phyloP scores from a whole-genome alignment of 768 basidiomycete species.

The Suillus fuscotomentosus region DNA sequence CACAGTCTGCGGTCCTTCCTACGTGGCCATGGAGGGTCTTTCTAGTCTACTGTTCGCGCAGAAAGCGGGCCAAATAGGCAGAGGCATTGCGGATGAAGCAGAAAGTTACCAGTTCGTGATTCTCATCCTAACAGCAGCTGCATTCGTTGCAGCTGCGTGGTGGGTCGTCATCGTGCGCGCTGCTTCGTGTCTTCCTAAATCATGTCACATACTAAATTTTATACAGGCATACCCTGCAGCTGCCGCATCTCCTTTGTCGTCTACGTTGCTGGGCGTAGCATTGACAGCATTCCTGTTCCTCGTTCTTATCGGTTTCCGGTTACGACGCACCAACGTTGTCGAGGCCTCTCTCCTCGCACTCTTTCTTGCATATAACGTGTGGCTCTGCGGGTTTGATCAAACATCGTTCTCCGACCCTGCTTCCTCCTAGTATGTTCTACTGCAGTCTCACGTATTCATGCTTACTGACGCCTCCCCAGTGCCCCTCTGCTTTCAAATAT shows the following conservation, averaged over 20 bases:
- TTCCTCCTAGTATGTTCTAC: slow-evolving; percentile 66
- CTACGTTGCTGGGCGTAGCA: slow-evolving; percentile 85
- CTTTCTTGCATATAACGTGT: slow-evolving; percentile 88
- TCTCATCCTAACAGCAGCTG: slow-evolving; percentile 72
- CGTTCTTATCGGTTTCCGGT: slow-evolving; percentile 85
- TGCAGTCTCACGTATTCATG: not conserved
- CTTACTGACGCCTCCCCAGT: slow-evolving; percentile 36
- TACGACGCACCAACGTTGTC: slow-evolving; percentile 88
- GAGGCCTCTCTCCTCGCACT: slow-evolving; percentile 87
- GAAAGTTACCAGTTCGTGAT: slow-evolving; percentile 77
- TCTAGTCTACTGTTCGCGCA: slow-evolving; percentile 83
- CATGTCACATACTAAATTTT: not conserved
- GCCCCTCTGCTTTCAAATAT: slow-evolving; percentile 77
- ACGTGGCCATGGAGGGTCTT: slow-evolving; percentile 80
- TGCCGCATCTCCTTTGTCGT: slow-evolving; percentile 81
- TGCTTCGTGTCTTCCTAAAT: not conserved
- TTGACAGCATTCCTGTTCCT: slow-evolving; percentile 88
- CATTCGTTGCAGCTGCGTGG: slow-evolving; percentile 82
- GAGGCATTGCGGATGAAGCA: slow-evolving; percentile 66
- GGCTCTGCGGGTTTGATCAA: slow-evolving; percentile 83
- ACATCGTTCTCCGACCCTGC: slow-evolving; percentile 70
- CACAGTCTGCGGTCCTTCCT: slow-evolving; percentile 70
- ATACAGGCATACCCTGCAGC: slow-evolving; percentile 76
- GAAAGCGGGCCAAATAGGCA: slow-evolving; percentile 76
- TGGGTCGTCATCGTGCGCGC: slow-evolving; percentile 78